These are phyloP conservation scores for Russula griseocarnosa DNA, from an alignment of 768 basidiomycete genomes.

Conservation along the genomic window DNA sequence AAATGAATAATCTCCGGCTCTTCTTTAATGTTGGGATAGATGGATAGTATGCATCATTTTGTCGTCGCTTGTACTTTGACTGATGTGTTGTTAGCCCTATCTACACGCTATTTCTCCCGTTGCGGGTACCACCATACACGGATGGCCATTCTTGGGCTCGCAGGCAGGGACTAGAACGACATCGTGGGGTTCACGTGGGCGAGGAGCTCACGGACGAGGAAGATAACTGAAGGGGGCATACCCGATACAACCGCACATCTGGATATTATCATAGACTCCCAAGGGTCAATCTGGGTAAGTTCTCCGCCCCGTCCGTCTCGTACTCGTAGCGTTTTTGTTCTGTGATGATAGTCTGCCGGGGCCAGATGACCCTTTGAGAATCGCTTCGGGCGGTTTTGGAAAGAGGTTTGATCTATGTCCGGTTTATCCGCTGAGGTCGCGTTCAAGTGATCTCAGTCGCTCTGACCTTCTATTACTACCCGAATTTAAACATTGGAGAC, in stretches of 20 bases:
- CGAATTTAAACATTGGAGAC: too few species aligned
- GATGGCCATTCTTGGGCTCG: constrained; percentile 83
- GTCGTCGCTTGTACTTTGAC: neutral
- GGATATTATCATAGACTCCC: neutral
- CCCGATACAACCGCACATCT: neutral
- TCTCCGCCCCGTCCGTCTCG: constrained; percentile 23
- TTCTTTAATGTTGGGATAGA: constrained; percentile 84
- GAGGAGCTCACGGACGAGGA: constrained; percentile 87
- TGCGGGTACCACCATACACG: constrained; percentile 74
- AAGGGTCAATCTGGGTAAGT: constrained; percentile 11
- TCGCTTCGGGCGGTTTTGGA: constrained; percentile 27
- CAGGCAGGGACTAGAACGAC: constrained; percentile 55
- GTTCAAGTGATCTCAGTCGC: neutral
- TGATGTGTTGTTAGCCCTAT: constrained; percentile 49
- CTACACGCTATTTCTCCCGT: constrained; percentile 77
- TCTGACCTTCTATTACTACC: constrained; percentile 3
- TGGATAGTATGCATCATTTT: constrained; percentile 64
- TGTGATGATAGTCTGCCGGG: constrained; percentile 73
- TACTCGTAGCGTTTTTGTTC: constrained; percentile 11
- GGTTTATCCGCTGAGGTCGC: constrained; percentile 37
- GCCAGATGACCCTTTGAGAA: constrained; percentile 75
- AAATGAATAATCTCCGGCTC: constrained; percentile 62
- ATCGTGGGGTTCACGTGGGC: constrained; percentile 60
- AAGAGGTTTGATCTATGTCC: constrained; percentile 59
- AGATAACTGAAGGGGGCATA: constrained; percentile 36